Evolutionary conservation across 768 basidiomycete species (phyloP).

Genomic region (Mycena latifolia): DNA sequence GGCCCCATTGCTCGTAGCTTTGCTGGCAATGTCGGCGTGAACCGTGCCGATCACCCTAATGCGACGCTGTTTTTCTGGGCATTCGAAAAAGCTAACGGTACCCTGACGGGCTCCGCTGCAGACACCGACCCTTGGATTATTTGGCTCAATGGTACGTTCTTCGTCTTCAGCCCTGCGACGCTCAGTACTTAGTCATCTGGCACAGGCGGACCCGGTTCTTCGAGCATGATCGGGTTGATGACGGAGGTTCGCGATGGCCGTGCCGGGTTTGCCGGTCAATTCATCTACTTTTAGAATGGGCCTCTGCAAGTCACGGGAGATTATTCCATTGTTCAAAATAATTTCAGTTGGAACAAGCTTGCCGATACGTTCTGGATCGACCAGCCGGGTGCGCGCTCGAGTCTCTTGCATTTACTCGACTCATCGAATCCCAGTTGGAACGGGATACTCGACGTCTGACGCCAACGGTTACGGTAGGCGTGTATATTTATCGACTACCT

Average conservation of each 20-base stretch:
- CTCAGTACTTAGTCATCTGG: background rate
- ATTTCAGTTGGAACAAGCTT: constrained; percentile 69
- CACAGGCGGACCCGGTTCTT: constrained; percentile 69
- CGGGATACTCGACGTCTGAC: constrained; percentile 75
- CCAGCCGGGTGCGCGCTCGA: constrained; percentile 65
- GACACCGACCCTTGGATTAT: constrained; percentile 72
- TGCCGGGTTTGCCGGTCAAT: background rate
- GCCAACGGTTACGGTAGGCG: constrained; percentile 64
- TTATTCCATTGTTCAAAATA: constrained; percentile 62
- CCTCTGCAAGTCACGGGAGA: constrained; percentile 69
- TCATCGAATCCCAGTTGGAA: constrained; percentile 46
- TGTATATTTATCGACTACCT: background rate
- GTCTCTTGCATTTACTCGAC: background rate
- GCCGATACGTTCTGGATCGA: constrained; percentile 82
- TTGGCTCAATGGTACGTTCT: constrained; percentile 71
- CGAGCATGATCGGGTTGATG: constrained; percentile 72
- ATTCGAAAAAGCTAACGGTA: constrained; percentile 68
- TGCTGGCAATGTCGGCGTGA: constrained; percentile 74
- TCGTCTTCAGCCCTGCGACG: background rate
- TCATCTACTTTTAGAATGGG: constrained; percentile 63
- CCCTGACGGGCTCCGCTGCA: constrained; percentile 56
- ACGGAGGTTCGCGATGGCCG: constrained; percentile 61
- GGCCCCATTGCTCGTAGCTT: constrained; percentile 62
- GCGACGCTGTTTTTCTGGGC: constrained; percentile 76
- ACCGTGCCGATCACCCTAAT: constrained; percentile 69